phyloP scores from a whole-genome alignment of 441 rosid species.

The Hura crepitans region DNA sequence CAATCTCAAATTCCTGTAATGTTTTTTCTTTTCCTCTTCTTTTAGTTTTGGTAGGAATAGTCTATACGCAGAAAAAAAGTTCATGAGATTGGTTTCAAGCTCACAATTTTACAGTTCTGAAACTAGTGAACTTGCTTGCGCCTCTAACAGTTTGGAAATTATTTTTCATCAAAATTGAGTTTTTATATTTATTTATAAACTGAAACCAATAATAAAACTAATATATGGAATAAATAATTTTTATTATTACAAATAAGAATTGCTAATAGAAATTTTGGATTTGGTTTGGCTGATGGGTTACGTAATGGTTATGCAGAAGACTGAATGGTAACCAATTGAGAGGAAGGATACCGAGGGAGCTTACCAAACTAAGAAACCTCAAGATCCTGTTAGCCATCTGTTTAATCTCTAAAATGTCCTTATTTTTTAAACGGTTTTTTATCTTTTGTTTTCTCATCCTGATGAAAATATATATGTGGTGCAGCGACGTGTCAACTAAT shows the following conservation, averaged over 20 bases:
- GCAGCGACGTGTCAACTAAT: constrained; percentile 61
- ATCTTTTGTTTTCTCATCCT: neutral
- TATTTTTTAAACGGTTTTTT: neutral
- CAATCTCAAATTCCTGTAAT: constrained; percentile 60
- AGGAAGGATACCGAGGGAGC: constrained; percentile 63
- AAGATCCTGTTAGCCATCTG: constrained; percentile 53
- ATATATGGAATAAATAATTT: no score
- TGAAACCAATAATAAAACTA: no score
- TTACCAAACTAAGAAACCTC: constrained; percentile 49
- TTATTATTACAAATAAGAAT: no score
- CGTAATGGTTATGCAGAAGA: constrained; percentile 38
- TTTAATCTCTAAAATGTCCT: neutral
- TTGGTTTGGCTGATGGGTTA: constrained; percentile 11
- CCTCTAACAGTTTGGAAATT: no score
- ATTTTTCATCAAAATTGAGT: no score
- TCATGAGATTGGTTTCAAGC: no score
- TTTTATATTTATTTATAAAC: no score
- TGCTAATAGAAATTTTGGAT: no score
- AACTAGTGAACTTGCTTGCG: no score
- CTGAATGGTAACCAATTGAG: constrained; percentile 54
- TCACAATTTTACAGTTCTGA: no score
- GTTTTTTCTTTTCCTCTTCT: constrained; percentile 5
- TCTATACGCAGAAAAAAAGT: no score
- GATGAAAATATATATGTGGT: neutral
- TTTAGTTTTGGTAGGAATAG: neutral